Evolutionary conservation across 192 early-diverging fungal genomes (phyloP).

Genomic region (Phlyctochytrium arcticum): DNA sequence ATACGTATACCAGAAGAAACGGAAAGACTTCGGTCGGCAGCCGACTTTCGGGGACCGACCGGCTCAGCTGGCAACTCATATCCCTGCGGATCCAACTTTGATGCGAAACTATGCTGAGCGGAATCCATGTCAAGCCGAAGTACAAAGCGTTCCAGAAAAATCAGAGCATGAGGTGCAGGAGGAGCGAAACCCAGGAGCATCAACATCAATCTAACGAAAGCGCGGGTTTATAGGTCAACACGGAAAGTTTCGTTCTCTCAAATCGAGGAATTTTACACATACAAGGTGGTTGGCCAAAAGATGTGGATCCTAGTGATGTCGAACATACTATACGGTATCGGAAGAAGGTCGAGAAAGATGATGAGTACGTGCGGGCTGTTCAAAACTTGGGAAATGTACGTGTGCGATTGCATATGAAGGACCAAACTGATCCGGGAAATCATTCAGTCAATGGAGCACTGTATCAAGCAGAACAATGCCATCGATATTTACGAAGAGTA

Average conservation of each 20-base stretch:
- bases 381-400: slow-evolving; percentile 42
- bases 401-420: background rate
- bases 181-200: too few species aligned
- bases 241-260: slow-evolving; percentile 45
- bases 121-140: slow-evolving; percentile 42
- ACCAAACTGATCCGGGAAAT: background rate
- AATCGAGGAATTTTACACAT: slow-evolving; percentile 53
- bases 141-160: slow-evolving; percentile 50
- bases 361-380: slow-evolving; percentile 55
- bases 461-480: slow-evolving; percentile 64
- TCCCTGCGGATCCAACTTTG: slow-evolving; percentile 44
- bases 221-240: slow-evolving; percentile 45
- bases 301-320: slow-evolving; percentile 56
- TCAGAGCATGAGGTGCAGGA: slow-evolving; percentile 62
- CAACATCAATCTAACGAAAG: background rate
- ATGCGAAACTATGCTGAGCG: slow-evolving; percentile 53
- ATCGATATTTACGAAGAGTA: slow-evolving; percentile 67
- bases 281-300: slow-evolving; percentile 64
- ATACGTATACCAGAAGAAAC: slow-evolving; percentile 59
- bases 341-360: slow-evolving; percentile 65
- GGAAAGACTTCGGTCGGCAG: slow-evolving; percentile 57
- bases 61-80: slow-evolving; percentile 27
- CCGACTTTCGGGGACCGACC: slow-evolving; percentile 43
- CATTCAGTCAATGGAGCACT: slow-evolving; percentile 51
- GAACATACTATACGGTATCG: slow-evolving; percentile 62